Conservation (phyloP, 345 rosid genomes). For the Melaleuca alternifolia region DNA sequence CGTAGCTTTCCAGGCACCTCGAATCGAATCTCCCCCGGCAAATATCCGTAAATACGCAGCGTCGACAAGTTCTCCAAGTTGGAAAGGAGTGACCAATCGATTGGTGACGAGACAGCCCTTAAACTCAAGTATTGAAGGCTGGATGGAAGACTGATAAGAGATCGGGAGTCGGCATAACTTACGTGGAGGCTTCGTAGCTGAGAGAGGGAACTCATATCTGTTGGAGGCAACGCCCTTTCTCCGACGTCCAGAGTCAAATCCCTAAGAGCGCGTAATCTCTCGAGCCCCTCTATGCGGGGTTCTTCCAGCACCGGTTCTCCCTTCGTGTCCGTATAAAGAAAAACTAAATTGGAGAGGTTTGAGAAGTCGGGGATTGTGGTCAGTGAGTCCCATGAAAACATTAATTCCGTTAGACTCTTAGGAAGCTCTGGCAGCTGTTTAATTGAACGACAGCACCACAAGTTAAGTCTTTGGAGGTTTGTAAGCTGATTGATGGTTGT, state of each 20-base stretch:
- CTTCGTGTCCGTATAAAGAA: rapidly evolving
- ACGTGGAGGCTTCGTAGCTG: rapidly evolving
- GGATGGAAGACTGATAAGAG: not conserved
- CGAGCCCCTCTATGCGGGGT: not conserved
- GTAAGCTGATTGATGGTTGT: not conserved
- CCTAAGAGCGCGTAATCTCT: rapidly evolving
- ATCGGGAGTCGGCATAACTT: rapidly evolving
- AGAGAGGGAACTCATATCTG: not conserved
- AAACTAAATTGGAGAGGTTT: not conserved
- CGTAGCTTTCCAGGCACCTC: not conserved
- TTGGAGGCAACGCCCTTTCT: not conserved
- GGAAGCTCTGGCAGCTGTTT: not conserved
- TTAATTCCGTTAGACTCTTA: not conserved
- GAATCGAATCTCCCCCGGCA: not conserved
- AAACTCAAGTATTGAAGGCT: rapidly evolving
- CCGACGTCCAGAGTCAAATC: rapidly evolving
- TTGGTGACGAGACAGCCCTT: rapidly evolving
- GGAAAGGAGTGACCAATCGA: not conserved
- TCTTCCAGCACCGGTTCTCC: not conserved
- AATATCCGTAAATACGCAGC: rapidly evolving
- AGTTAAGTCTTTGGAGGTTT: not conserved
- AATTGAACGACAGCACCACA: not conserved
- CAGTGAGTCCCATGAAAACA: not conserved
- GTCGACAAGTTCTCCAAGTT: not conserved
- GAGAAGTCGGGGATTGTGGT: not conserved